Evolutionary conservation across 1,139 yeast species (phyloP), one percentile per base, ranked within the genome.

Genomic region (Chernovozyma sophiae-reginae): DNA sequence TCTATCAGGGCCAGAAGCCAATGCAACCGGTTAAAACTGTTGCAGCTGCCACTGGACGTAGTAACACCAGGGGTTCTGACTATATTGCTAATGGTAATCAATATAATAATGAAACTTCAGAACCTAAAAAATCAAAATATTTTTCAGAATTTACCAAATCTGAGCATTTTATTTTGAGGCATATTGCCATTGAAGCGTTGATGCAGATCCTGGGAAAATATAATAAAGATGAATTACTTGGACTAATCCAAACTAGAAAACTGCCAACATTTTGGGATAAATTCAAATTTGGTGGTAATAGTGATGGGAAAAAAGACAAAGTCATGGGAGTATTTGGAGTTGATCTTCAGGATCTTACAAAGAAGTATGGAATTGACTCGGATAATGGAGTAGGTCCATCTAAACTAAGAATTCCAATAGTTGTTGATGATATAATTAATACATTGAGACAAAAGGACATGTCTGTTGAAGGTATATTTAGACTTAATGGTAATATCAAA

Each of bases 391-490:
- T 86, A 29, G 96, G 97, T 0, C 92, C 95, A 0, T 67, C 81
- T 0, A 81, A 80, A 49, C 72, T 92, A 32, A 72, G 82, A 30
- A 85, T 94, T 31, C 99, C 99, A 0, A 76, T 86, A 36, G 72
- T 94, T 32, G 72, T 94, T 36, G 97, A 92, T 53, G 97, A 92
- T 52, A 68, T 90, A 14, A 77, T 94, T 32, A 77, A 78, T 34
- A 86, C 95, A 1, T 77, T 94, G 66, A 77, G 86, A 41, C 95
- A 86, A 41, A 87, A 86, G 69, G 97, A 92, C 62, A 82, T 94
- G 86, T 86, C 97, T 3, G 92, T 89, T 16, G 98, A 92, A 60
- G 98, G 98, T 41, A 85, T 94, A 8, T 94, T 94, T 69, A 76
- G 99, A 52, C 85, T 90, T 55, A 94, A 94, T 56, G 99, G 99